Percentiles rank a stretch among this genome's conserved stretches.
Conservation (phyloP, 2,329 filamentous ascomycete species). For the Penicillium digitatum region DNA sequence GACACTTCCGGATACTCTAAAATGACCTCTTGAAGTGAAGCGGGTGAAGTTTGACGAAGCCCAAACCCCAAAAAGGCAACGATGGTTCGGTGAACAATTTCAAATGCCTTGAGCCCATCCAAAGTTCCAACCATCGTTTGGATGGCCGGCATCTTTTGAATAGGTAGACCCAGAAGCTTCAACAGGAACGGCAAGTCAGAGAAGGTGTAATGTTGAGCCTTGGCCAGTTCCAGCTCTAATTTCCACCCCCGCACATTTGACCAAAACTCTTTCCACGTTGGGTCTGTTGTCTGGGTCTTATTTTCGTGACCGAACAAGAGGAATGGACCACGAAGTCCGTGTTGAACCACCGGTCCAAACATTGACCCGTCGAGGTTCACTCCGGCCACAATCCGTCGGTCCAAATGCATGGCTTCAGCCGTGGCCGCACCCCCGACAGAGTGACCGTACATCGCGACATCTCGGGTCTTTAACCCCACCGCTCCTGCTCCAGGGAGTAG, state of each 20-base stretch:
- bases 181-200: constrained; percentile 25
- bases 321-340: constrained; percentile 12
- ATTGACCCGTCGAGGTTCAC: constrained; percentile 20
- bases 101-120: background rate
- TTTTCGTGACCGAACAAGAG: constrained; percentile 15
- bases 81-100: background rate
- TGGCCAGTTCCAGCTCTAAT: constrained; percentile 13
- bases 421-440: constrained; percentile 24
- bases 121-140: background rate
- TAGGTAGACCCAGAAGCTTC: background rate
- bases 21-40: background rate
- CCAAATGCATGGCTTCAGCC: constrained; percentile 12
- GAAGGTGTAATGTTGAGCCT: constrained; percentile 17
- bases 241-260: constrained; percentile 14
- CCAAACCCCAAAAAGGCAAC: background rate
- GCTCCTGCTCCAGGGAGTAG: constrained; percentile 4
- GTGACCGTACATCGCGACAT: constrained; percentile 19
- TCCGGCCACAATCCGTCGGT: constrained; percentile 18
- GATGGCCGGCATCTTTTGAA: background rate
- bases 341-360: constrained; percentile 13
- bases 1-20: background rate
- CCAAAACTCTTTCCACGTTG: constrained; percentile 13
- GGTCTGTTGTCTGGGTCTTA: constrained; percentile 16
- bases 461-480: background rate
- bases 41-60: background rate